These are phyloP conservation scores for Obba rivulosa DNA, from an alignment of 768 basidiomycete genomes.

Conservation along the genomic window DNA sequence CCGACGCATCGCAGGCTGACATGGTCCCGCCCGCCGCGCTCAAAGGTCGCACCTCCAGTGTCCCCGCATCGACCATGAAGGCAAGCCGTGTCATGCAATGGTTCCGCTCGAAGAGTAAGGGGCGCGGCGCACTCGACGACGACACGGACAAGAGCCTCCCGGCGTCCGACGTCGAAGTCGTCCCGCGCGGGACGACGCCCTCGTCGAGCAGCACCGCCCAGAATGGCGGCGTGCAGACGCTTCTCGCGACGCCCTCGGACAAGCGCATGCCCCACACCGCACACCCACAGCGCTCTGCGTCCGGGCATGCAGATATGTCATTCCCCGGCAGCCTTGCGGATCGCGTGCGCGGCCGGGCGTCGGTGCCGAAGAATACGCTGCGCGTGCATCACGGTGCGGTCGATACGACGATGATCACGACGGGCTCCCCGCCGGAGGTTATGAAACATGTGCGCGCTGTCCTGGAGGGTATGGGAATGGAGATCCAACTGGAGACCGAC, in stretches of 20 bases:
- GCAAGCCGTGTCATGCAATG: slow-evolving; percentile 98
- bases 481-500: slow-evolving; percentile 82
- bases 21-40: slow-evolving; percentile 20
- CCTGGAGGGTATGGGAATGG: slow-evolving; percentile 85
- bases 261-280: slow-evolving; percentile 17
- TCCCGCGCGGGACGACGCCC: slow-evolving; percentile 4
- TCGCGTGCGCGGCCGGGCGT: slow-evolving; percentile 25
- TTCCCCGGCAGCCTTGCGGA: slow-evolving; percentile 25
- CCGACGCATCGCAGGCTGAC: slow-evolving; percentile 5
- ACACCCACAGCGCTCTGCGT: slow-evolving; percentile 41
- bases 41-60: slow-evolving; percentile 26
- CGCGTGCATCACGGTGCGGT: slow-evolving; percentile 90
- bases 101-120: slow-evolving; percentile 78
- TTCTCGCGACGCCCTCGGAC: slow-evolving; percentile 11
- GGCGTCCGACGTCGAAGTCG: slow-evolving; percentile 9
- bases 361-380: slow-evolving; percentile 32
- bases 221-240: slow-evolving; percentile 1
- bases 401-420: slow-evolving; percentile 86
- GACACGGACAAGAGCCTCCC: slow-evolving; percentile 17
- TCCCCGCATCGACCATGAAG: slow-evolving; percentile 76
- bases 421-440: slow-evolving; percentile 76
- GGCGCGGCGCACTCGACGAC: slow-evolving; percentile 23
- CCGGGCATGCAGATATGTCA: slow-evolving; percentile 37
- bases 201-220: slow-evolving; percentile 4
- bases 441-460: slow-evolving; percentile 80